These are phyloP conservation scores for Sugiyamaella floridensis DNA, from an alignment of 805 yeast genomes.

Conservation along the genomic window DNA sequence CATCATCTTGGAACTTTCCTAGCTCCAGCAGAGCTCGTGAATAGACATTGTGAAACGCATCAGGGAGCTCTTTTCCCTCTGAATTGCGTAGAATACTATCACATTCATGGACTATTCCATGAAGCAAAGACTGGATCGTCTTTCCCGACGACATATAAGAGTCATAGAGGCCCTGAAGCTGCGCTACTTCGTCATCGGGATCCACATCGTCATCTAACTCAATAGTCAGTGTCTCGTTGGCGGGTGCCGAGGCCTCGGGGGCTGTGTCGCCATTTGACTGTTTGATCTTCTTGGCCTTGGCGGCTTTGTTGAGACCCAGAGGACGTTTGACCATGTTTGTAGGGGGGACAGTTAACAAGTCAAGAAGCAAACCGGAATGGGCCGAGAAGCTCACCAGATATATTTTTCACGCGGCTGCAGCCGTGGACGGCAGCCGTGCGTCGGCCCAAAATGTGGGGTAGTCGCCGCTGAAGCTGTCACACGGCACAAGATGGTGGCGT, in stretches of 20 bases:
- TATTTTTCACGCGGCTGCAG: not conserved
- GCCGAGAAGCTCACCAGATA: not conserved
- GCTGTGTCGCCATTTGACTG: slow-evolving; percentile 15
- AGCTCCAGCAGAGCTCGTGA: slow-evolving; percentile 47
- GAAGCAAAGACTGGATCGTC: slow-evolving; percentile 24
- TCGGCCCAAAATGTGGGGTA: too few species aligned
- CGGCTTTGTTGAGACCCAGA: slow-evolving; percentile 54
- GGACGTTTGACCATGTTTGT: slow-evolving; percentile 55
- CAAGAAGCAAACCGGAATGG: not conserved
- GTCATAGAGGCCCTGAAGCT: slow-evolving; percentile 64
- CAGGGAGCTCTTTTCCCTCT: slow-evolving; percentile 25
- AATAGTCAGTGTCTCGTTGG: slow-evolving; percentile 39
- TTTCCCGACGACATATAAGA: slow-evolving; percentile 39
- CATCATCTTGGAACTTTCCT: slow-evolving; percentile 26
- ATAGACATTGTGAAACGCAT: slow-evolving; percentile 61
- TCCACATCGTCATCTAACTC: slow-evolving; percentile 65
- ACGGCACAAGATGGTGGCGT: too few species aligned
- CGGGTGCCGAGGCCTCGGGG: slow-evolving; percentile 1
- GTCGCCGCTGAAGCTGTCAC: too few species aligned
- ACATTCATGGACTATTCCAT: slow-evolving; percentile 90
- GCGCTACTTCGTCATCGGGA: slow-evolving; percentile 73
- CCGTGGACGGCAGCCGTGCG: not conserved
- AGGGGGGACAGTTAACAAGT: not conserved
- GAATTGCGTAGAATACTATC: slow-evolving; percentile 54
- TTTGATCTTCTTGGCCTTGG: slow-evolving; percentile 41